phyloP scores from a whole-genome alignment of 2,329 filamentous ascomycete genomes.

The Monosporascus sp. region DNA sequence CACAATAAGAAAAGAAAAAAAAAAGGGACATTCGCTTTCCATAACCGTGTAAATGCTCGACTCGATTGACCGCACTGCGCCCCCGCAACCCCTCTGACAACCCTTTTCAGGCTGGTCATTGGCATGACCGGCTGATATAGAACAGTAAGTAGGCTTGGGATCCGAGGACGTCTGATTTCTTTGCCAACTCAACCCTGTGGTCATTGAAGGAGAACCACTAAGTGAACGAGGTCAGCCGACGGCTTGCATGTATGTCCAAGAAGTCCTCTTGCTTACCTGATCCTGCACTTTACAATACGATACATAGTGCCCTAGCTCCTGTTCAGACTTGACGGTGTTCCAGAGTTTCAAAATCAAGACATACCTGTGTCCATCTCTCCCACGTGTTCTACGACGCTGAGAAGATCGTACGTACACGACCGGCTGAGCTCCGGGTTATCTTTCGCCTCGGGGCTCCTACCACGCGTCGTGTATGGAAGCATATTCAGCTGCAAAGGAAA shows the following conservation, averaged over 20 bases:
- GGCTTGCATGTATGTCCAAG: not conserved
- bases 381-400: conserved; percentile 88
- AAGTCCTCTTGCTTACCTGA: conserved; percentile 42
- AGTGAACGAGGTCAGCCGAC: conserved; percentile 3
- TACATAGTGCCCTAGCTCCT: conserved; percentile 65
- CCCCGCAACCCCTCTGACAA: not conserved
- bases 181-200: conserved; percentile 81
- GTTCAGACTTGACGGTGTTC: not conserved
- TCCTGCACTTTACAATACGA: conserved; percentile 82
- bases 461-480: conserved; percentile 77
- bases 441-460: conserved; percentile 44
- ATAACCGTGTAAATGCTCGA: not conserved
- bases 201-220: conserved; percentile 97
- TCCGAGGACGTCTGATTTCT: conserved; percentile 76
- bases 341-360: conserved; percentile 1
- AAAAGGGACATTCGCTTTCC: not conserved
- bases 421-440: conserved; percentile 52
- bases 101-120: not conserved
- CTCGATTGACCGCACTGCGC: not conserved
- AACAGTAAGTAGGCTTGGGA: conserved; percentile 89
- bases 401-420: conserved; percentile 77
- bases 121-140: conserved; percentile 63
- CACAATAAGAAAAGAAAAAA: not conserved
- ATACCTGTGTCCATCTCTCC: conserved; percentile 80
- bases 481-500: conserved; percentile 88